These are phyloP conservation scores for Malassezia globosa DNA, from an alignment of 1,284 basidiomycete species.

Conservation along the genomic window DNA sequence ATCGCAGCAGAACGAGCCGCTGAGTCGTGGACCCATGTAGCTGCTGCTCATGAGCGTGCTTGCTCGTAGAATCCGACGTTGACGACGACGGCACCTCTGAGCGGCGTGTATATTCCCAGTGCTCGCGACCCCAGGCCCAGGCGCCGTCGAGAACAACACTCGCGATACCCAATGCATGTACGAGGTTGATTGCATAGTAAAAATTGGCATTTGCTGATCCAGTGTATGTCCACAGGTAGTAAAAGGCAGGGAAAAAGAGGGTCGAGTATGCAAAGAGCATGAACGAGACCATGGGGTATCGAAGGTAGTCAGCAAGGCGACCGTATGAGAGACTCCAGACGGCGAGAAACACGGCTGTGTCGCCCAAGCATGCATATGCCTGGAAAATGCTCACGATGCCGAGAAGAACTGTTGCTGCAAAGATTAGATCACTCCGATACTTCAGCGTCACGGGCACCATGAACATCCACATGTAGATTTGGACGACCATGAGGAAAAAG, in stretches of 20 bases:
- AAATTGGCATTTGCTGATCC: conserved; percentile 97
- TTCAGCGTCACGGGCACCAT: conserved; percentile 73
- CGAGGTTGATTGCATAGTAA: conserved; percentile 87
- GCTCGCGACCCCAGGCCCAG: conserved; percentile 53
- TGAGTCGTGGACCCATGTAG: not conserved
- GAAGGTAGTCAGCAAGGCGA: conserved; percentile 52
- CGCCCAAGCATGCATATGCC: conserved; percentile 78
- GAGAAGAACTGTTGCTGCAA: conserved; percentile 63
- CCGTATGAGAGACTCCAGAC: conserved; percentile 55
- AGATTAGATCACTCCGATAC: conserved; percentile 65
- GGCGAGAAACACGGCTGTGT: conserved; percentile 72
- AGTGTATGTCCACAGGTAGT: conserved; percentile 78
- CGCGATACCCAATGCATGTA: conserved; percentile 78
- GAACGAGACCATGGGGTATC: conserved; percentile 72
- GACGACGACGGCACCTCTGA: not conserved
- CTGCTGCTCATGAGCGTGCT: not conserved
- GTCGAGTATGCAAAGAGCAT: conserved; percentile 74
- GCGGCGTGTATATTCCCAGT: conserved; percentile 31
- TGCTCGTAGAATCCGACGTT: conserved; percentile 18
- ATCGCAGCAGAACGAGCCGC: conserved; percentile 19
- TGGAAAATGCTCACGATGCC: conserved; percentile 78
- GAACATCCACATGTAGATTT: conserved; percentile 73
- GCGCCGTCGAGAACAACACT: conserved; percentile 68
- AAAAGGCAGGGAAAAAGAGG: conserved; percentile 77
- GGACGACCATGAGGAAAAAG: conserved; percentile 93